Evolutionary conservation across 108 stramenopile species (phyloP).

Genomic region (Epithemia pelagica): DNA sequence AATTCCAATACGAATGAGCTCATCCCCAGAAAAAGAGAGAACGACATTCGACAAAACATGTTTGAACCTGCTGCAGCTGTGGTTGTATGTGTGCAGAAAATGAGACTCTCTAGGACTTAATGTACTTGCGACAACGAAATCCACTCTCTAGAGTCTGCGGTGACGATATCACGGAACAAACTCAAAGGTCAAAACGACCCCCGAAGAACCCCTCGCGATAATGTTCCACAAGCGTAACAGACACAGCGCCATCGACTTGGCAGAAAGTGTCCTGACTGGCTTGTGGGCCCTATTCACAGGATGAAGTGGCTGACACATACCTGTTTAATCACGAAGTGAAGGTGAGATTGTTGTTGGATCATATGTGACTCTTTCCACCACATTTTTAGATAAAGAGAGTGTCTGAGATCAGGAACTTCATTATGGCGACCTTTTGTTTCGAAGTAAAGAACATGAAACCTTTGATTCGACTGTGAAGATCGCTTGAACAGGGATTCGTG

Average conservation of each 20-base stretch:
- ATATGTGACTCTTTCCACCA: constrained; percentile 5
- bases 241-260: background rate
- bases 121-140: background rate
- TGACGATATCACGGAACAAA: constrained; percentile 2
- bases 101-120: constrained; percentile 10
- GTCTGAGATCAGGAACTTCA: background rate
- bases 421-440: background rate
- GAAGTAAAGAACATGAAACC: background rate
- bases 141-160: constrained; percentile 9
- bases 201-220: background rate
- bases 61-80: no score
- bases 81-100: constrained; percentile 6
- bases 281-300: background rate
- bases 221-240: constrained; percentile 10
- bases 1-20: no score
- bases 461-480: background rate
- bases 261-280: constrained; percentile 5
- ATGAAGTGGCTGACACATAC: background rate
- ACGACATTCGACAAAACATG: no score
- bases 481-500: no score
- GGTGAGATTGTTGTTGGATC: constrained; percentile 1
- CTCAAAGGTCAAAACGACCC: constrained; percentile 5
- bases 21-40: no score
- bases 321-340: background rate
- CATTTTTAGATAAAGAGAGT: background rate